Evolutionary conservation across 306 rosid genomes (phyloP), one percentile per base, ranked within the genome.

Genomic region (Pterocarpus macrocarpus): DNA sequence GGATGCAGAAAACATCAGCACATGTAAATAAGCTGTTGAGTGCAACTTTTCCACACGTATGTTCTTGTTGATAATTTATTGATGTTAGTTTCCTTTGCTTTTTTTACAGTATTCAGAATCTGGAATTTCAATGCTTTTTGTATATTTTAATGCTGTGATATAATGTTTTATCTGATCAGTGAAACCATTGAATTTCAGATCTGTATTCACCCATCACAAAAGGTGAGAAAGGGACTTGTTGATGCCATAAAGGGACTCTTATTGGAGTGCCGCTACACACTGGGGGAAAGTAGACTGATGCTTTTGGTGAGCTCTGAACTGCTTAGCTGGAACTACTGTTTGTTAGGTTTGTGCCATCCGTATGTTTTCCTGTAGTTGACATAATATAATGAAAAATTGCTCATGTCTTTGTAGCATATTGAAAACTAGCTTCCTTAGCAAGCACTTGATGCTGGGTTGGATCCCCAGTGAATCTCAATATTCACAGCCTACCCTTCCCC

Each of bases 211-310:
- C 92, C 91, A 65, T 85, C 94, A 22, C 86, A 84, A 72, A 95
- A 84, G 81, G 95, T 93, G 90, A 91, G 99, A 89, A 87, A 79
- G 77, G 97, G 94, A 85, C 94, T 95, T 69, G 86, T 91, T 72
- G 91, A 91, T 82, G 92, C 97, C 68, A 83, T 89, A 67, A 84
- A 65, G 65, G 97, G 97, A 69, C 83, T 95, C 64, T 83, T 95
- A 83, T 87, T 86, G 47, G 77, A 87, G 84, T 95, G 99, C 86
- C 73, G 81, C 63, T 80, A 58, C 85, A 89, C 89, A 10, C 85
- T 95, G 71, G 86, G 83, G 73, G 88, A 86, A 65, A 91, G 97
- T 77, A 93, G 97, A 87, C 84, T 77, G 86, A 93, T 89, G 95
- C 90, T 95, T 89, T 83, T 95, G 99, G 99, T 95, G 84, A 95